These are phyloP conservation scores for Pichiaceae sp. DNA, from an alignment of 1,139 yeast genomes.

Conservation along the genomic window DNA sequence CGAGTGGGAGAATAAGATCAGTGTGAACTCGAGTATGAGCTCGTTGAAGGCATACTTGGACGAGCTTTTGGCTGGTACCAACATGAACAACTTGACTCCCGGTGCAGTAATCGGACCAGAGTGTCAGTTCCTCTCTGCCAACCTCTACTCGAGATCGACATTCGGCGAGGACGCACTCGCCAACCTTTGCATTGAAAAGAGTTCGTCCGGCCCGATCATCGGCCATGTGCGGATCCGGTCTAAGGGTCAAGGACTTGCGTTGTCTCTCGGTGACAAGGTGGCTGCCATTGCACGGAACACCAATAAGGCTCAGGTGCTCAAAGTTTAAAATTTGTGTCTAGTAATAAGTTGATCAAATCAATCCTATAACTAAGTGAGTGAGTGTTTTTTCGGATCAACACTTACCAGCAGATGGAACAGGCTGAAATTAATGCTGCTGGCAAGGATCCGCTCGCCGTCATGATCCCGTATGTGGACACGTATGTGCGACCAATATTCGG, in stretches of 20 bases:
- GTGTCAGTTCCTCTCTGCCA: constrained; percentile 91
- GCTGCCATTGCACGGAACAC: constrained; percentile 65
- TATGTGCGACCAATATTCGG: neutral
- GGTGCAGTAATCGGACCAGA: constrained; percentile 82
- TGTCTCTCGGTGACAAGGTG: constrained; percentile 89
- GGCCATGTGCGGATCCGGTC: constrained; percentile 97
- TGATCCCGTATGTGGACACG: neutral
- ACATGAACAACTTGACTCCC: constrained; percentile 91
- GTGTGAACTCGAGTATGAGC: constrained; percentile 64
- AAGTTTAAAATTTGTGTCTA: constrained; percentile 24
- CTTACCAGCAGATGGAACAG: neutral
- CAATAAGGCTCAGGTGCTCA: constrained; percentile 28
- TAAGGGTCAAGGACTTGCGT: constrained; percentile 95
- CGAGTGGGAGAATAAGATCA: constrained; percentile 99
- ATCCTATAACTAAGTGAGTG: no score
- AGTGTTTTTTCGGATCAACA: no score
- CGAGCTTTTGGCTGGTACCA: constrained; percentile 72
- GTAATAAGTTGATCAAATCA: no score
- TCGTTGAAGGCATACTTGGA: constrained; percentile 75
- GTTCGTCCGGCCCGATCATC: constrained; percentile 64
- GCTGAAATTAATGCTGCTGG: neutral
- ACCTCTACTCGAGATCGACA: constrained; percentile 83
- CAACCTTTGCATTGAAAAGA: constrained; percentile 85
- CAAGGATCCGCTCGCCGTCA: neutral
- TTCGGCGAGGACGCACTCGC: constrained; percentile 99